Percentiles rank a stretch among this genome's conserved stretches.
These are phyloP conservation scores for Crotalaria pallida DNA, from an alignment of 306 rosid species.

Conservation along the genomic window DNA sequence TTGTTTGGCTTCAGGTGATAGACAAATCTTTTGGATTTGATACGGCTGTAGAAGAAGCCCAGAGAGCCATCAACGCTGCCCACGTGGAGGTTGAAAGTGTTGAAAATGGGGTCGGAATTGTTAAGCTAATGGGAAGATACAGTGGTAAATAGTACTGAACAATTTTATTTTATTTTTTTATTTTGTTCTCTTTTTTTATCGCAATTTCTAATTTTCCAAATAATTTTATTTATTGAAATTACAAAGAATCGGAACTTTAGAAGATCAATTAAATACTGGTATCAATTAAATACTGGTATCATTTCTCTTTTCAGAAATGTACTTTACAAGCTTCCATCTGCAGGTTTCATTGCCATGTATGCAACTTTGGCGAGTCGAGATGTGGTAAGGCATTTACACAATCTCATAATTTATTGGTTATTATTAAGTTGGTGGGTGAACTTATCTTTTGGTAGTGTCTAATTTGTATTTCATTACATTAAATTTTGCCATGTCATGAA, in stretches of 20 bases:
- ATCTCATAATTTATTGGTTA: conserved; percentile 12
- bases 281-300: background rate
- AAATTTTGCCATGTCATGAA: background rate
- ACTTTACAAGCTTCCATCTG: conserved; percentile 40
- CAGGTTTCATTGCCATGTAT: conserved; percentile 90
- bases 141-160: conserved; percentile 53
- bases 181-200: background rate
- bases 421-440: background rate
- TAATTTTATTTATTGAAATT: conserved; percentile 7
- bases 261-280: conserved; percentile 3
- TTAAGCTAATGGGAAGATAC: conserved; percentile 93
- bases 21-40: conserved; percentile 98
- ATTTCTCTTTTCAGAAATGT: conserved; percentile 21
- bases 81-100: conserved; percentile 94
- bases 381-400: conserved; percentile 61
- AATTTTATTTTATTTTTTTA: background rate
- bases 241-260: conserved; percentile 1
- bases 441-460: conserved; percentile 12
- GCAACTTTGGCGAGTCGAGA: conserved; percentile 98
- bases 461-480: background rate
- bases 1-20: conserved; percentile 64
- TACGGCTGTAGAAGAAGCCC: conserved; percentile 98
- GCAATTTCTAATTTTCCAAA: conserved; percentile 6
- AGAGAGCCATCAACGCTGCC: conserved; percentile 91
- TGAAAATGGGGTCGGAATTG: conserved; percentile 90